phyloP scores from a whole-genome alignment of 208 protist genomes.

The Angomonas deanei region DNA sequence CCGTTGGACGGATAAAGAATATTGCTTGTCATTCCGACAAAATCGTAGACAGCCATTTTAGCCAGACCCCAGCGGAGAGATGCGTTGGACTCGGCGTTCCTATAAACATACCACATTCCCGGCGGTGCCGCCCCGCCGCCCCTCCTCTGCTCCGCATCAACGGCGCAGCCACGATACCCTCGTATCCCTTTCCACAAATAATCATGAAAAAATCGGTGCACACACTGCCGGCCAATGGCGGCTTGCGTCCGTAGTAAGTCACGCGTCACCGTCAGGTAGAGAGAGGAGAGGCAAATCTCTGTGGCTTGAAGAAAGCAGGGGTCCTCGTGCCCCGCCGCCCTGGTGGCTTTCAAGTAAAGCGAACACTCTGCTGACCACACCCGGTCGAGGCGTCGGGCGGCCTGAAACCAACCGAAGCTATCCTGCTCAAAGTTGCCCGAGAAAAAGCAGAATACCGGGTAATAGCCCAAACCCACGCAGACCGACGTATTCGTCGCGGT shows the following conservation, averaged over 20 bases:
- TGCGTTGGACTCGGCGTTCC: too few relatives aligned
- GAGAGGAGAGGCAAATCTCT: background rate
- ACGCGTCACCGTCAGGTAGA: background rate
- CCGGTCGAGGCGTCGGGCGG: background rate
- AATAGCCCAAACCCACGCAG: slow-evolving; percentile 66
- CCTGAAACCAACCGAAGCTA: background rate
- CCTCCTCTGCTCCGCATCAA: background rate
- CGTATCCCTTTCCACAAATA: background rate
- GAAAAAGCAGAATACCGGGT: slow-evolving; percentile 50
- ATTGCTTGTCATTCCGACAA: background rate
- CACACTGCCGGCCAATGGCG: background rate
- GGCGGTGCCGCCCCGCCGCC: too few relatives aligned
- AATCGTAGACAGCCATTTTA: background rate
- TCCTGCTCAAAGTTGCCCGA: slow-evolving; percentile 27
- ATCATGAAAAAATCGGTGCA: background rate
- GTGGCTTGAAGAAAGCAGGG: background rate
- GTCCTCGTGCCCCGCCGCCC: too few relatives aligned
- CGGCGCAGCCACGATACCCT: background rate
- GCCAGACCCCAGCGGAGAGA: background rate
- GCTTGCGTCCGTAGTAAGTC: background rate
- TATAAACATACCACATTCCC: too few relatives aligned
- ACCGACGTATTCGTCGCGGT: slow-evolving; percentile 8
- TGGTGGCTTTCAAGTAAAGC: too few relatives aligned
- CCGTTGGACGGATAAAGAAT: background rate
- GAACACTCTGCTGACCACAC: background rate